Evolutionary conservation across 495 filamentous ascomycete species (phyloP).

Genomic region (Penicillium cataractarum): DNA sequence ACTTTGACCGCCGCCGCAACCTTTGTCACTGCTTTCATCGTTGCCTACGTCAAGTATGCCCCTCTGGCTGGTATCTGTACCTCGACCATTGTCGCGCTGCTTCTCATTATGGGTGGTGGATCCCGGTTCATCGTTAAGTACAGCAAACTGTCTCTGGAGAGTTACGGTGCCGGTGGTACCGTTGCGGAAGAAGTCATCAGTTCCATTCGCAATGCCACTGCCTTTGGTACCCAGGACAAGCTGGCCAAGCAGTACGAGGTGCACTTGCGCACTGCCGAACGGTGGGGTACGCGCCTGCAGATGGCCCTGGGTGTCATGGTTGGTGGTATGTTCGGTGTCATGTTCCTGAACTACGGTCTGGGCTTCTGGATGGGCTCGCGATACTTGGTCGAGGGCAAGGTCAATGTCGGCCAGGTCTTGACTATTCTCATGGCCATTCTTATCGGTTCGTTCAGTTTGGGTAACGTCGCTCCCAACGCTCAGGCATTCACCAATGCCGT

Average conservation of each 20-base stretch:
- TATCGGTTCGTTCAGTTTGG: slow-evolving; percentile 88
- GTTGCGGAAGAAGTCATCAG: slow-evolving; percentile 95
- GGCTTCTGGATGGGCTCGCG: slow-evolving; percentile 94
- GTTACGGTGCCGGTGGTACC: slow-evolving; percentile 82
- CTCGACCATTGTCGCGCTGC: slow-evolving; percentile 74
- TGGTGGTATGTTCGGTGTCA: slow-evolving; percentile 75
- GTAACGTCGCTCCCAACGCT: slow-evolving; percentile 83
- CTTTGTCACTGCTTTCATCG: slow-evolving; percentile 86
- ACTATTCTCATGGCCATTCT: slow-evolving; percentile 89
- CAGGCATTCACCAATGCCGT: slow-evolving; percentile 82
- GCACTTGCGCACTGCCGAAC: slow-evolving; percentile 72
- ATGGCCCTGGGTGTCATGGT: slow-evolving; percentile 73
- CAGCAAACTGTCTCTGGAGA: slow-evolving; percentile 73
- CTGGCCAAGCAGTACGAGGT: slow-evolving; percentile 81
- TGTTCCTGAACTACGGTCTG: slow-evolving; percentile 88
- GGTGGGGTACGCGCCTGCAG: slow-evolving; percentile 77
- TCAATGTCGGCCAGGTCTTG: slow-evolving; percentile 57
- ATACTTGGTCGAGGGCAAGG: slow-evolving; percentile 70
- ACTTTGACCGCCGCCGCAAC: slow-evolving; percentile 74
- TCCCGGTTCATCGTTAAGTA: slow-evolving; percentile 77
- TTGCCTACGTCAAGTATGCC: slow-evolving; percentile 85
- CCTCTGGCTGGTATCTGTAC: slow-evolving; percentile 80
- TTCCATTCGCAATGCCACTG: slow-evolving; percentile 89
- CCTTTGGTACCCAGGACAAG: slow-evolving; percentile 90
- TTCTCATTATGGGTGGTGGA: slow-evolving; percentile 71